phyloP scores from a whole-genome alignment of 495 filamentous ascomycete species.

The Bacidia rubella region DNA sequence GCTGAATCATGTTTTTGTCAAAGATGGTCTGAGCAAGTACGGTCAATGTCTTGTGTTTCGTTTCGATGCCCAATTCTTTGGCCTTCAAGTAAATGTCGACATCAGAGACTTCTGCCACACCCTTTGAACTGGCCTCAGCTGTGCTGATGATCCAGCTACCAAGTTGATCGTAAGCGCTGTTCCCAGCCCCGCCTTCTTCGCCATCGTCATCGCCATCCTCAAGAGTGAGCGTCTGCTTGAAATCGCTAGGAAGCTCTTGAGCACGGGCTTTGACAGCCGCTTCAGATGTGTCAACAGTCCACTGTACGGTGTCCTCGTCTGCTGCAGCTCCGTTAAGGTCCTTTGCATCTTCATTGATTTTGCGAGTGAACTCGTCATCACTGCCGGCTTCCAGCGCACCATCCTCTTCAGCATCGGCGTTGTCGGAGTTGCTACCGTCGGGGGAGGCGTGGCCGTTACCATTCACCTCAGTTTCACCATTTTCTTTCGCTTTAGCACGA shows the following conservation, averaged over 20 bases:
- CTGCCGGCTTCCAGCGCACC: conserved; percentile 61
- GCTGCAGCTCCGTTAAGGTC: conserved; percentile 48
- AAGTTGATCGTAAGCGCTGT: conserved; percentile 78
- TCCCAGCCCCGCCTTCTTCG: conserved; percentile 60
- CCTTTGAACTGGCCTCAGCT: conserved; percentile 51
- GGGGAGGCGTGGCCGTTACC: conserved; percentile 49
- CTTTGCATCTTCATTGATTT: conserved; percentile 72
- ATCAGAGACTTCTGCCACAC: conserved; percentile 62
- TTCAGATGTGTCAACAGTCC: conserved; percentile 89
- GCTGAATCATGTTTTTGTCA: conserved; percentile 73
- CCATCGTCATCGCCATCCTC: conserved; percentile 75
- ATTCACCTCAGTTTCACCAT: conserved; percentile 47
- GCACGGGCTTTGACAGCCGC: conserved; percentile 90
- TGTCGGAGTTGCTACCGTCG: conserved; percentile 64
- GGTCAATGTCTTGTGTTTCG: conserved; percentile 83
- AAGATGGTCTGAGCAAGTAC: conserved; percentile 92
- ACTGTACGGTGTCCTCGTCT: conserved; percentile 71
- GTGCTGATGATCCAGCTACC: conserved; percentile 82
- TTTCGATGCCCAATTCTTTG: conserved; percentile 83
- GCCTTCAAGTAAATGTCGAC: conserved; percentile 92
- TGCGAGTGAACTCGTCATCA: conserved; percentile 84
- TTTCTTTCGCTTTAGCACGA: conserved; percentile 66
- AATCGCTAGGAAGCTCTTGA: conserved; percentile 75
- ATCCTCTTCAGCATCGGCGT: conserved; percentile 60
- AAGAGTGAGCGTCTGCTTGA: conserved; percentile 78